These are phyloP conservation scores for Fulvia fulva DNA, from an alignment of 2,329 filamentous ascomycete species.

Conservation along the genomic window DNA sequence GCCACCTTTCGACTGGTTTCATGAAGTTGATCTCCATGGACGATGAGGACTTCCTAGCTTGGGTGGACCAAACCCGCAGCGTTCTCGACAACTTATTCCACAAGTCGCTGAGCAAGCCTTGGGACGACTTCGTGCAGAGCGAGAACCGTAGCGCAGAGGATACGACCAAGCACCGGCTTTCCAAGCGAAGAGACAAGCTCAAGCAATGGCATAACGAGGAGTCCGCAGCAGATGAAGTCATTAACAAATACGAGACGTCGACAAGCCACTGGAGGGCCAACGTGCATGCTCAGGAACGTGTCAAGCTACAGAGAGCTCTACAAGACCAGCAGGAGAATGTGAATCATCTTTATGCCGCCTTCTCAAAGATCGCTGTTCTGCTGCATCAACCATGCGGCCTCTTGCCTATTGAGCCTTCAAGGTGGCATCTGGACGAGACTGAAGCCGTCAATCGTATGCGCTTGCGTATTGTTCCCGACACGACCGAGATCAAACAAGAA, in stretches of 20 bases:
- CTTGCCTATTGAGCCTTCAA: slow-evolving; percentile 63
- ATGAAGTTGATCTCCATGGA: slow-evolving; percentile 82
- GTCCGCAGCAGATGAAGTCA: slow-evolving; percentile 63
- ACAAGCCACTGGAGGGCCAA: slow-evolving; percentile 93
- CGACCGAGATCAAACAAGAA: slow-evolving; percentile 61
- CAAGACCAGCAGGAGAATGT: slow-evolving; percentile 94
- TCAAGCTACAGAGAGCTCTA: slow-evolving; percentile 81
- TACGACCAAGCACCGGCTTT: slow-evolving; percentile 64
- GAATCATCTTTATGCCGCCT: slow-evolving; percentile 69
- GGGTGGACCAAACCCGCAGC: slow-evolving; percentile 78
- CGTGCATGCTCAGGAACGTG: slow-evolving; percentile 85
- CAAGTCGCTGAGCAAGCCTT: slow-evolving; percentile 71
- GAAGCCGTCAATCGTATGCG: slow-evolving; percentile 96
- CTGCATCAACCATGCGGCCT: slow-evolving; percentile 76
- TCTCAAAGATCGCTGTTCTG: slow-evolving; percentile 74
- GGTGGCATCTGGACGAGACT: slow-evolving; percentile 92
- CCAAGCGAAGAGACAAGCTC: slow-evolving; percentile 76
- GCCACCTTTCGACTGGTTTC: slow-evolving; percentile 70
- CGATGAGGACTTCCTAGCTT: slow-evolving; percentile 78
- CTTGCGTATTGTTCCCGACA: slow-evolving; percentile 77
- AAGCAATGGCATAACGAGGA: slow-evolving; percentile 74
- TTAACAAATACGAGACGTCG: slow-evolving; percentile 78
- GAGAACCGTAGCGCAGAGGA: slow-evolving; percentile 81
- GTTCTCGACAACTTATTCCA: slow-evolving; percentile 81
- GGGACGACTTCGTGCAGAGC: slow-evolving; percentile 79